Conservation (phyloP, 306 rosid species). For the Acacia acuminata region DNA sequence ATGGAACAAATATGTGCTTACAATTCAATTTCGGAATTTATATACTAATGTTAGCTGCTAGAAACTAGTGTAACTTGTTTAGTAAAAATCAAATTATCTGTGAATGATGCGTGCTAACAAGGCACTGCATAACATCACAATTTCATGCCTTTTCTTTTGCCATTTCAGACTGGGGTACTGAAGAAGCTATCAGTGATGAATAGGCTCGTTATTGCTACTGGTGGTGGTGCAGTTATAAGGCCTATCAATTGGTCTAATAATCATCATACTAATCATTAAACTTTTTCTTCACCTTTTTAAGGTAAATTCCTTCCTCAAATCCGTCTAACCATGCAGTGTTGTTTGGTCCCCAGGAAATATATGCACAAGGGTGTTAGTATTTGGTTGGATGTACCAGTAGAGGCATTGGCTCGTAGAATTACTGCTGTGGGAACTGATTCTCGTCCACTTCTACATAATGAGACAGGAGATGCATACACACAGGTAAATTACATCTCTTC, state of each 20-base stretch:
- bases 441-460: conserved; percentile 80
- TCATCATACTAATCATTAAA: background rate
- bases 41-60: background rate
- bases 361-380: conserved; percentile 77
- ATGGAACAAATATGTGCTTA: background rate
- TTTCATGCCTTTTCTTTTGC: conserved; percentile 17
- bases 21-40: background rate
- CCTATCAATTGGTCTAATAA: conserved; percentile 71
- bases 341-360: conserved; percentile 57
- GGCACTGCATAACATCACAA: conserved; percentile 4
- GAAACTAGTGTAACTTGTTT: background rate
- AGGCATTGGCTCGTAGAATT: conserved; percentile 79
- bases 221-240: conserved; percentile 85
- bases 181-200: conserved; percentile 58
- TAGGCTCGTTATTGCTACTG: conserved; percentile 71
- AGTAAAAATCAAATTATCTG: background rate
- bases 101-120: conserved; percentile 1
- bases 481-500: conserved; percentile 44
- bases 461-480: conserved; percentile 60
- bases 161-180: conserved; percentile 63
- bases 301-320: background rate
- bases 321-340: background rate
- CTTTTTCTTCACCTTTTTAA: background rate
- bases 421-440: conserved; percentile 74
- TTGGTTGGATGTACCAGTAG: conserved; percentile 91